phyloP scores from a whole-genome alignment of 2,329 filamentous ascomycete genomes.

The Rutstroemia sydowiana region DNA sequence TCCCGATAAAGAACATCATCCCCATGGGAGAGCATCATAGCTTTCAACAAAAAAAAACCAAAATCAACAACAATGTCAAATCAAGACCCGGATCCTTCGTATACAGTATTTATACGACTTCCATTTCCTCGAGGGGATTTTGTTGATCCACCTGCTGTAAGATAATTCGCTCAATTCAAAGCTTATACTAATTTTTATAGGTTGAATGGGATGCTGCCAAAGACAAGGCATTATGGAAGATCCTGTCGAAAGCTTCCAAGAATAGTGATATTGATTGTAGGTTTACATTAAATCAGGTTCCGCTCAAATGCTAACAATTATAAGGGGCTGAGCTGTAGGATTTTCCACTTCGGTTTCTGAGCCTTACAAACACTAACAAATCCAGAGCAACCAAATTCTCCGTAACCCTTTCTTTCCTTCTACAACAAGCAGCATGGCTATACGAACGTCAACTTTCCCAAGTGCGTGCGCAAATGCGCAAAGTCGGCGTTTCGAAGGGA shows the following conservation, averaged over 20 bases:
- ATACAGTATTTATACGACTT: conserved; percentile 78
- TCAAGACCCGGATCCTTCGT: conserved; percentile 24
- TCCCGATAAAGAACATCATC: conserved; percentile 18
- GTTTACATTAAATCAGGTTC: too few species aligned
- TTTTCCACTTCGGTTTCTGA: not conserved
- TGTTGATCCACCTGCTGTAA: conserved; percentile 78
- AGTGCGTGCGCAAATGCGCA: conserved; percentile 83
- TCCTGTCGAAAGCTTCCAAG: conserved; percentile 74
- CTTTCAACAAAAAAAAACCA: not conserved
- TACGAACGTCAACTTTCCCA: conserved; percentile 87
- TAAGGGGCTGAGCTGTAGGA: conserved; percentile 71
- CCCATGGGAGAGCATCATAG: not conserved
- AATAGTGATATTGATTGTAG: conserved; percentile 80
- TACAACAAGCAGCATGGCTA: conserved; percentile 89
- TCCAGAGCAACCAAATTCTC: conserved; percentile 66
- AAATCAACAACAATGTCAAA: conserved; percentile 22
- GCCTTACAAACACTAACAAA: conserved; percentile 9
- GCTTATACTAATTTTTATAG: conserved; percentile 37
- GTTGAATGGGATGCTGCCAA: conserved; percentile 83
- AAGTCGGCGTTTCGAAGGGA: conserved; percentile 51
- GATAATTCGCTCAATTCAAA: conserved; percentile 22
- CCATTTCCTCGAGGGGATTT: conserved; percentile 84
- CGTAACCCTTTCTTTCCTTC: conserved; percentile 78
- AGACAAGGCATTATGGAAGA: conserved; percentile 83
- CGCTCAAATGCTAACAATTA: conserved; percentile 15